Conservation (phyloP, 345 rosid genomes). For the Salix arbutifolia region DNA sequence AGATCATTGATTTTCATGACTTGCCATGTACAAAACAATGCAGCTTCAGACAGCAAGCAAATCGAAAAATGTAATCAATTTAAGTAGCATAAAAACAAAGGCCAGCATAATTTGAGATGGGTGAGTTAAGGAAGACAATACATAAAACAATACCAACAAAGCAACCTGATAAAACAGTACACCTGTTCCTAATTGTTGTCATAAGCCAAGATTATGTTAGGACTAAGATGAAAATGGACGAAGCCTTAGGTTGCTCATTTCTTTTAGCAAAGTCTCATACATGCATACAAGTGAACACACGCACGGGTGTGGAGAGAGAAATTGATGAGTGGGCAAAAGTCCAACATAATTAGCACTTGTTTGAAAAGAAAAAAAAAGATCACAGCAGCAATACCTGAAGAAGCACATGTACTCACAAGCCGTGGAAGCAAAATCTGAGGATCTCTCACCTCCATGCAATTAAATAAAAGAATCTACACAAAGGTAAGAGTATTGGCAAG, state of each 20-base stretch:
- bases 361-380: background rate
- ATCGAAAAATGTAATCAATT: background rate
- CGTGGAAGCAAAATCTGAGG: conserved; percentile 70
- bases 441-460: conserved; percentile 87
- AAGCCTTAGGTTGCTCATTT: background rate
- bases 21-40: background rate
- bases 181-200: background rate
- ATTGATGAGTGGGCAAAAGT: background rate
- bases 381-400: conserved; percentile 49
- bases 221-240: background rate
- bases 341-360: background rate
- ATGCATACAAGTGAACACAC: background rate
- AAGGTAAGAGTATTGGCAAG: background rate
- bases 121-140: background rate
- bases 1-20: background rate
- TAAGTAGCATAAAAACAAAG: background rate
- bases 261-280: too few species aligned
- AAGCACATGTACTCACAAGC: conserved; percentile 62
- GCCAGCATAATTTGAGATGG: too few species aligned
- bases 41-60: background rate
- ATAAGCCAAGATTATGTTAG: background rate
- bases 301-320: background rate
- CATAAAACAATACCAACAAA: background rate
- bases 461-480: conserved; percentile 75
- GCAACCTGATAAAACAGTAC: background rate